These are phyloP conservation scores for Globisporangium radiosum DNA, from an alignment of 352 stramenopile species.

Conservation along the genomic window DNA sequence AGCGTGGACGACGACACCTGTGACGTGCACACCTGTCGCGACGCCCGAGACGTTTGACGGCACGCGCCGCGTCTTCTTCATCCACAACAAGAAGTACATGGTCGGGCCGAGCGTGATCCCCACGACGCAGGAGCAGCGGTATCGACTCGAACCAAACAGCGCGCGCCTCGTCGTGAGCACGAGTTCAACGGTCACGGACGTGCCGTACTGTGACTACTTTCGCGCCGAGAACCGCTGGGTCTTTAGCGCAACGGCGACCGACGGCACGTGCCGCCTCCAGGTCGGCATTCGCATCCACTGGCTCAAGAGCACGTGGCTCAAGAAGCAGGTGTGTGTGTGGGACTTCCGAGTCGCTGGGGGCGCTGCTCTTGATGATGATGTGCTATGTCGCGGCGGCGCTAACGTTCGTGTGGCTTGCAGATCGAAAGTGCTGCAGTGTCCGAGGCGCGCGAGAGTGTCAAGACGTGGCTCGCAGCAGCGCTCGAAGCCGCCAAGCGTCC, in stretches of 20 bases:
- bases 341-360: too few relatives aligned
- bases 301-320: slow-evolving; percentile 83
- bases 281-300: slow-evolving; percentile 71
- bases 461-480: slow-evolving; percentile 45
- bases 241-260: slow-evolving; percentile 50
- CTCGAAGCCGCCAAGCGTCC: slow-evolving; percentile 12
- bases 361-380: too few relatives aligned
- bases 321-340: slow-evolving; percentile 59
- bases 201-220: slow-evolving; percentile 85
- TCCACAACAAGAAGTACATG: slow-evolving; percentile 88
- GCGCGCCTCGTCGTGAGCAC: slow-evolving; percentile 59
- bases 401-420: slow-evolving; percentile 16
- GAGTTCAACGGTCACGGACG: slow-evolving; percentile 67
- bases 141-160: slow-evolving; percentile 31
- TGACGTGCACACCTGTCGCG: slow-evolving; percentile 46
- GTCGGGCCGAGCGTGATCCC: slow-evolving; percentile 74
- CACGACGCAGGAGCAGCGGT: slow-evolving; percentile 65
- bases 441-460: slow-evolving; percentile 54
- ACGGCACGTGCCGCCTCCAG: slow-evolving; percentile 34
- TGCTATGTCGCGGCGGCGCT: too few relatives aligned
- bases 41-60: slow-evolving; percentile 61
- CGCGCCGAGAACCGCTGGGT: slow-evolving; percentile 82
- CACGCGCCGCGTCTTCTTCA: slow-evolving; percentile 48
- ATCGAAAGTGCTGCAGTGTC: slow-evolving; percentile 77
- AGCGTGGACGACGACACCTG: slow-evolving; percentile 34